Percentiles rank a stretch among this genome's conserved stretches.
These are phyloP conservation scores for Penicillium daleae DNA, from an alignment of 495 filamentous ascomycete genomes.

Conservation along the genomic window DNA sequence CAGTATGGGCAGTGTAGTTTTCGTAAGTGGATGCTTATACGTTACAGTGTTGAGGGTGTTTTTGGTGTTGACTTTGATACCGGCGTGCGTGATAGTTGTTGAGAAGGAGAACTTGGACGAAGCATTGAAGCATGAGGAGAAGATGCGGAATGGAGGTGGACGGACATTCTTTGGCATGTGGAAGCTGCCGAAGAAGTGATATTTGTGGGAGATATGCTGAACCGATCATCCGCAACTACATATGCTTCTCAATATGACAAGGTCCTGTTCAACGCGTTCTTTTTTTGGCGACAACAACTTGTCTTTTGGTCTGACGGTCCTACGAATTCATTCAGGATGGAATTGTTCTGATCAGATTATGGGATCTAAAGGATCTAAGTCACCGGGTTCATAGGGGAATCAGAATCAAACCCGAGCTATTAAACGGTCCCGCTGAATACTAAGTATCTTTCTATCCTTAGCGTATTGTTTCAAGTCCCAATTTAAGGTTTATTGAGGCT, in stretches of 20 bases:
- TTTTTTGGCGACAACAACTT: not conserved
- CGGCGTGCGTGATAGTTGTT: not conserved
- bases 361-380: not conserved
- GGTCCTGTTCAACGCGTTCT: not conserved
- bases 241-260: not conserved
- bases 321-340: not conserved
- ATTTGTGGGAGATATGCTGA: not conserved
- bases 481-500: too few relatives aligned
- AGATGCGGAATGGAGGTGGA: not conserved
- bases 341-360: not conserved
- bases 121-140: not conserved
- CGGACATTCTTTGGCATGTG: not conserved
- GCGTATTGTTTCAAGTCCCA: too few relatives aligned
- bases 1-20: slow-evolving; percentile 1
- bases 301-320: not conserved
- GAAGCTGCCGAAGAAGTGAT: not conserved
- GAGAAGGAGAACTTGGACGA: not conserved
- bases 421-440: too few relatives aligned
- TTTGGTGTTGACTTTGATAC: not conserved
- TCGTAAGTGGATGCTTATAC: not conserved
- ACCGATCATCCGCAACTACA: not conserved
- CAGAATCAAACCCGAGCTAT: too few relatives aligned
- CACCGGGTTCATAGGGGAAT: too few relatives aligned
- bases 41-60: not conserved
- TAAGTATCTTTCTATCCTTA: too few relatives aligned